Evolutionary conservation across 2,329 filamentous ascomycete species (phyloP).

Genomic region (Madurella mycetomatis): DNA sequence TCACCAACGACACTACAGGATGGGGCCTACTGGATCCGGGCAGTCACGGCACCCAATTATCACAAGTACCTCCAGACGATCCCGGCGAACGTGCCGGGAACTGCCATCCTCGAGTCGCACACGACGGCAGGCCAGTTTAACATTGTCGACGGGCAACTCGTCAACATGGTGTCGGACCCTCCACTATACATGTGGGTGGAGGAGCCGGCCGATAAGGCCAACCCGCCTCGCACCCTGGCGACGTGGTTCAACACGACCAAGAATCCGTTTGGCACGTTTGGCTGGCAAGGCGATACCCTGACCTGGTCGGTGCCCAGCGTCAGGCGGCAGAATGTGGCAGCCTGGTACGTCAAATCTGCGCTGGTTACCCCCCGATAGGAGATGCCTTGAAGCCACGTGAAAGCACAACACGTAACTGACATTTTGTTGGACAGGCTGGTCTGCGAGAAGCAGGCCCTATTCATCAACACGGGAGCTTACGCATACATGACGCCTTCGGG

Average conservation of each 20-base stretch:
- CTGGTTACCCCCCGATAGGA: no score
- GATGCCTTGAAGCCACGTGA: no score
- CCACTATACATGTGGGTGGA: constrained; percentile 46
- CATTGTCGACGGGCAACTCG: constrained; percentile 51
- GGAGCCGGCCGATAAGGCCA: constrained; percentile 36
- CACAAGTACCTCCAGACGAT: constrained; percentile 51
- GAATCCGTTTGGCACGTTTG: constrained; percentile 53
- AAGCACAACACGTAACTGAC: no score
- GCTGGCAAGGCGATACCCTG: constrained; percentile 54
- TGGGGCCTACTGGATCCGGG: constrained; percentile 55
- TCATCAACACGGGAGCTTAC: constrained; percentile 57
- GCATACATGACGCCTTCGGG: constrained; percentile 53
- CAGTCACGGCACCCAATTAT: constrained; percentile 53
- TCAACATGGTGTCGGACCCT: constrained; percentile 42
- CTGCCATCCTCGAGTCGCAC: constrained; percentile 48
- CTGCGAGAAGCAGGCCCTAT: constrained; percentile 47
- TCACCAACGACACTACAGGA: constrained; percentile 40
- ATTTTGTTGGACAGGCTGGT: constrained; percentile 40
- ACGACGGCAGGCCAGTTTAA: constrained; percentile 56
- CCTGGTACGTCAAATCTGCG: constrained; percentile 34
- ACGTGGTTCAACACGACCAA: constrained; percentile 48
- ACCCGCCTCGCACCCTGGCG: constrained; percentile 44
- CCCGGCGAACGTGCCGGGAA: constrained; percentile 40
- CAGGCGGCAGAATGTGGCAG: constrained; percentile 49
- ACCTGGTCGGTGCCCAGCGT: constrained; percentile 49